Evolutionary conservation across 176 grass and related monocot genomes (phyloP).

Genomic region (Ananas comosus): DNA sequence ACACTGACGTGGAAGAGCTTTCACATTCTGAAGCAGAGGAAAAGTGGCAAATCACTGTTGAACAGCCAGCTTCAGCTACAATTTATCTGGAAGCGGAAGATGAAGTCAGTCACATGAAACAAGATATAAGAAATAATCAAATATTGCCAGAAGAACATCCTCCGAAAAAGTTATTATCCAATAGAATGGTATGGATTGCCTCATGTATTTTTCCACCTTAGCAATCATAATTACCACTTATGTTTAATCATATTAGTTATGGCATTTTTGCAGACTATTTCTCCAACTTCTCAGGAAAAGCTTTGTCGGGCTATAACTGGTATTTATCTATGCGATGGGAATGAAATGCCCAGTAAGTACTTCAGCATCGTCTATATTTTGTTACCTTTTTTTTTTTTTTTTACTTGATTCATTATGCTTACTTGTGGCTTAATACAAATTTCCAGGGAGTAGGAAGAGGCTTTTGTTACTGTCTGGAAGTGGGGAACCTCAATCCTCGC

Average conservation of each 20-base stretch:
- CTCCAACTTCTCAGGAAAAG: slow-evolving; percentile 46
- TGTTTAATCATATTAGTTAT: slow-evolving; percentile 12
- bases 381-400: neutral
- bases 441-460: slow-evolving; percentile 19
- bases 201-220: neutral
- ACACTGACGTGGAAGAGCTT: neutral
- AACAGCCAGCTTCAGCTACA: slow-evolving; percentile 7
- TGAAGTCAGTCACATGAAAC: slow-evolving; percentile 11
- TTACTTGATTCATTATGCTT: neutral
- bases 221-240: neutral
- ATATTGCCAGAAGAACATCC: slow-evolving; percentile 5
- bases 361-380: neutral
- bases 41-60: slow-evolving; percentile 2
- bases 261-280: slow-evolving; percentile 31
- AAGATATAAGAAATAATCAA: slow-evolving; percentile 3
- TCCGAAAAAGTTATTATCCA: slow-evolving; percentile 34
- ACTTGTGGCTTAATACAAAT: slow-evolving; percentile 5
- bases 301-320: slow-evolving; percentile 29
- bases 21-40: slow-evolving; percentile 8
- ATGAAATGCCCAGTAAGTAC: slow-evolving; percentile 23
- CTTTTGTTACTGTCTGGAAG: slow-evolving; percentile 11
- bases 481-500: slow-evolving; percentile 21
- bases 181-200: slow-evolving; percentile 26
- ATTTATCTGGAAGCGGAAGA: slow-evolving; percentile 3
- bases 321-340: slow-evolving; percentile 18